A percentile compares a stretch with the other conserved stretches of the same genome.
Conservation (phyloP, 441 rosid genomes). For the Brassica balearica region DNA sequence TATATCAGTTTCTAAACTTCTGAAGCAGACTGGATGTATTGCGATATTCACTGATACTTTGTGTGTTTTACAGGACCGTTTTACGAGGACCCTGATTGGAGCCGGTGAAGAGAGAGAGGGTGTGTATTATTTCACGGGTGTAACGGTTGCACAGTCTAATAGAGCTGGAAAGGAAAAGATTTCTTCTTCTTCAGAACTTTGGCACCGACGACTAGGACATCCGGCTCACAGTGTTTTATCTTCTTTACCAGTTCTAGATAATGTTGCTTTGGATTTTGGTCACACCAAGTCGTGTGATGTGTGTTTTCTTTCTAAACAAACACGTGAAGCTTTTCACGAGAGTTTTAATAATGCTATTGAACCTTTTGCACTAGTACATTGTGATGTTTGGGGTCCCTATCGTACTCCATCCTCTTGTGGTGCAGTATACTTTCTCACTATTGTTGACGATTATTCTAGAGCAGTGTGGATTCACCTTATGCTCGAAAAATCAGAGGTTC, state of each 20-base stretch:
- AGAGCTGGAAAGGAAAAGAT: not conserved
- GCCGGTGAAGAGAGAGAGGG: not conserved
- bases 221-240: not conserved
- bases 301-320: not conserved
- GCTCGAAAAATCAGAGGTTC: not conserved
- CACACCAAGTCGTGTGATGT: not conserved
- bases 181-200: not conserved
- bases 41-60: not conserved
- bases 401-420: not conserved
- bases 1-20: not conserved
- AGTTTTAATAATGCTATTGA: not conserved
- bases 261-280: not conserved
- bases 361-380: not conserved
- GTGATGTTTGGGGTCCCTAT: not conserved
- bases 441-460: not conserved
- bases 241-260: not conserved
- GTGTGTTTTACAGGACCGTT: not conserved
- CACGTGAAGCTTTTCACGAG: not conserved
- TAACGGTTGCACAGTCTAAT: not conserved
- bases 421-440: not conserved
- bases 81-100: not conserved
- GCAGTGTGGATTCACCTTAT: not conserved
- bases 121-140: not conserved
- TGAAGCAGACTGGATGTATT: not conserved
- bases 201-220: not conserved